Percentiles rank a stretch among this genome's conserved stretches.
These are phyloP conservation scores for Pleurotus eryngii DNA, from an alignment of 768 basidiomycete species.

Conservation along the genomic window DNA sequence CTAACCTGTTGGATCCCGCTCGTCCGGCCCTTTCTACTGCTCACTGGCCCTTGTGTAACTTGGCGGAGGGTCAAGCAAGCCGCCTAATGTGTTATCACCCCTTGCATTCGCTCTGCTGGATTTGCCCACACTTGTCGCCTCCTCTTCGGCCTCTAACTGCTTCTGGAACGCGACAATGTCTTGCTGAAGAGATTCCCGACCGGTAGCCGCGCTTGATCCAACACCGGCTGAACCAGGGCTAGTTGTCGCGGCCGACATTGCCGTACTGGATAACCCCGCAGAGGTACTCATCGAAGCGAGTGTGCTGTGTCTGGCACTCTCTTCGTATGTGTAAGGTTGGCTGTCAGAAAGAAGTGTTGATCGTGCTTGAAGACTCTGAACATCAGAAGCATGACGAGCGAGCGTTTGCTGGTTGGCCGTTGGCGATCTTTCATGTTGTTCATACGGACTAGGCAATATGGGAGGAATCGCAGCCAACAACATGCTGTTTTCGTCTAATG, in stretches of 20 bases:
- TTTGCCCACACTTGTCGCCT: constrained; percentile 5
- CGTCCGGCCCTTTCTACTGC: too few species aligned
- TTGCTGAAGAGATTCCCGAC: not conserved
- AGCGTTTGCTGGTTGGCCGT: not conserved
- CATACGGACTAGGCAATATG: not conserved
- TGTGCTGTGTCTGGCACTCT: not conserved
- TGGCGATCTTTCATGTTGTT: not conserved
- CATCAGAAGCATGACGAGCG: too few species aligned
- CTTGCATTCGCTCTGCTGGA: constrained; percentile 4
- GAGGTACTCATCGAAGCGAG: not conserved
- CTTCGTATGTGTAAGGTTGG: constrained; percentile 3
- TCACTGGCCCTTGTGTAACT: not conserved
- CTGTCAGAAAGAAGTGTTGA: not conserved
- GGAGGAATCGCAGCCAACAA: not conserved
- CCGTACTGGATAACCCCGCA: not conserved
- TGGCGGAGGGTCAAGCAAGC: constrained; percentile 13
- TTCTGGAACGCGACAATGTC: constrained; percentile 9
- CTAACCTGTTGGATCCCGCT: too few species aligned
- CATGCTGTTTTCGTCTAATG: not conserved
- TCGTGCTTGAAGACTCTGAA: too few species aligned
- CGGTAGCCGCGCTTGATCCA: not conserved
- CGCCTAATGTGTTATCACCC: constrained; percentile 7
- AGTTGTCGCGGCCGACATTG: not conserved
- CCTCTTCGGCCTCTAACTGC: constrained; percentile 5
- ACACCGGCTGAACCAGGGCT: not conserved